Conservation (phyloP, 345 rosid species). For the Eutrema yunnanense region DNA sequence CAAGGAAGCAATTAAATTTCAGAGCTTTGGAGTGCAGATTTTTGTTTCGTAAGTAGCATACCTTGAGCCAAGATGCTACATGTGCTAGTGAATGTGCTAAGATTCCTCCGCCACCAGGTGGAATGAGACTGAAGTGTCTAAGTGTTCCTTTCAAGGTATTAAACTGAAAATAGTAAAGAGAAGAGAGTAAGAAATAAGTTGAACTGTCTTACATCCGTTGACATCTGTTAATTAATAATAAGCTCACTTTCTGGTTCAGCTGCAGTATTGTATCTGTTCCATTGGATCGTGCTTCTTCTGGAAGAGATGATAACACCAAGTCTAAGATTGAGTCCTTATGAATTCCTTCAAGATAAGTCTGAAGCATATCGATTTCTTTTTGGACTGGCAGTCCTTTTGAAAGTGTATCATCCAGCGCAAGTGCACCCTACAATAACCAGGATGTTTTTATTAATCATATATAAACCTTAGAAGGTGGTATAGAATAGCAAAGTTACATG, state of each 20-base stretch:
- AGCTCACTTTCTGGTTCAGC: constrained; percentile 70
- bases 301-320: constrained; percentile 82
- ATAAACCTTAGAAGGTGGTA: constrained; percentile 15
- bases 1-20: not conserved
- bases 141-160: constrained; percentile 70
- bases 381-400: constrained; percentile 82
- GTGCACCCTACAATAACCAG: constrained; percentile 55
- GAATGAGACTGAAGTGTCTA: constrained; percentile 83
- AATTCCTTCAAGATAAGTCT: constrained; percentile 53
- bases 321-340: constrained; percentile 67
- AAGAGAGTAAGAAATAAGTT: not conserved
- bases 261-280: constrained; percentile 72
- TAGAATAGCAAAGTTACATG: not conserved
- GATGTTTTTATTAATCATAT: not conserved
- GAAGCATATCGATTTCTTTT: constrained; percentile 65
- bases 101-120: constrained; percentile 86
- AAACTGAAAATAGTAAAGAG: constrained; percentile 43
- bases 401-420: constrained; percentile 87
- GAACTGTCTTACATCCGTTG: not conserved
- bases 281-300: constrained; percentile 65
- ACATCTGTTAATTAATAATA: not conserved
- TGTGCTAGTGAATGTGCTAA: constrained; percentile 73
- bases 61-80: constrained; percentile 87
- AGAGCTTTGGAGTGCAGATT: not conserved
- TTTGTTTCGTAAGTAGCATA: constrained; percentile 19